Base-by-base conservation (phyloP, 2,329 filamentous ascomycete species). In the Nemania bipapillata region DNA sequence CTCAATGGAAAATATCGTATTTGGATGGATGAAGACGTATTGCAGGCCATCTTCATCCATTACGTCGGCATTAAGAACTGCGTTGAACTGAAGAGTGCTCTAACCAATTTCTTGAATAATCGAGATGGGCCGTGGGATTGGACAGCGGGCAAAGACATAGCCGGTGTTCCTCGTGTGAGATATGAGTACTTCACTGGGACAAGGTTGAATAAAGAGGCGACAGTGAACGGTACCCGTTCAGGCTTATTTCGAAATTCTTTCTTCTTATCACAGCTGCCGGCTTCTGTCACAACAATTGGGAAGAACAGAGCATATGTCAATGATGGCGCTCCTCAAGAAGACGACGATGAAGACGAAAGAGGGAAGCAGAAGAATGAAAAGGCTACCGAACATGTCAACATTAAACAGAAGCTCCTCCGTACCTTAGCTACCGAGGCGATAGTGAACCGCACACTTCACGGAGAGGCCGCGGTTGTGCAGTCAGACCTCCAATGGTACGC, bases 21-120 rank as follows among this genome's bases (percentile, higher is more conserved):
- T 60, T 82, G 82, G 79, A 81, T 82, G 75, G 81, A 84, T 64
- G 81, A 84, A 63, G 82, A 84, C 56, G 79, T 83, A 11, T 73
- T 84, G 17, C 81, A 84, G 68, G 78, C 81, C n/a, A 79, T 83
- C 12, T 83, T 83, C 64, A 77, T 82, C 15, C 81, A 83, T 60
- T 82, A 79, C 64, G 80, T 84, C 42, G 81, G 80, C 1, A 75
- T 81, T 30, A 70, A 72, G 20, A 75, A 81, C 66, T 81, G 79
- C 60, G 75, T 77, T 9, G 55, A 76, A 1, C 65, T 79, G 22
- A 81, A 80, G 53, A 28, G 59, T 1, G 56, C 63, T 1, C 73
- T 81, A 20, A 73, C 66, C 37, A 22, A 8, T 1, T 76, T 78
- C 57, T 53, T 63, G 42, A 28, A 17, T 20, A 3, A 32, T 12